phyloP scores from a whole-genome alignment of 2,329 filamentous ascomycete species.

The Arthrobotrys sphaeroides region DNA sequence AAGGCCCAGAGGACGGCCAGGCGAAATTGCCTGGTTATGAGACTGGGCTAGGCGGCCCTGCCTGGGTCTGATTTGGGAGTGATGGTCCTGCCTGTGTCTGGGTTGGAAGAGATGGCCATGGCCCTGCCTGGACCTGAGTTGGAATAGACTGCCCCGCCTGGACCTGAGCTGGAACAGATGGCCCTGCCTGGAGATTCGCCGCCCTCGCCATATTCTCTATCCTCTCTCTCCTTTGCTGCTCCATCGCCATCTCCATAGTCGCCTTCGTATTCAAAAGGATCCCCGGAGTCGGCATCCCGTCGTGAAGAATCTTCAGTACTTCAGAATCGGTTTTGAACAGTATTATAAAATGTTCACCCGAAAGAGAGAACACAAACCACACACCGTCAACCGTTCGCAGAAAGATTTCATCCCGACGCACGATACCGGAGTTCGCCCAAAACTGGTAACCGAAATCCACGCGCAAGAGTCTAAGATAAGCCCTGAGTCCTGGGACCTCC shows the following conservation, averaged over 20 bases:
- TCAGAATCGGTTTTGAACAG: background rate
- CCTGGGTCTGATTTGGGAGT: no score
- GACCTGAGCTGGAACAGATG: no score
- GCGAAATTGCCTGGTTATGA: no score
- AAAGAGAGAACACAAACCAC: background rate
- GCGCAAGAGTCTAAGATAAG: background rate
- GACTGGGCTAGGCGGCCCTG: no score
- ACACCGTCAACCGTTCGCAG: background rate
- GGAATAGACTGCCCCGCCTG: no score
- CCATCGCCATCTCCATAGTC: background rate
- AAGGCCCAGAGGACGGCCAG: no score
- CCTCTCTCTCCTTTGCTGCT: background rate
- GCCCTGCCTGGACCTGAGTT: no score
- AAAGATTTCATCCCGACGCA: background rate
- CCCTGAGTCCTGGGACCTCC: no score
- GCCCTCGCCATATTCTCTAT: background rate
- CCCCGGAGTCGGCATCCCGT: background rate
- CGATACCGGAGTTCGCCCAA: background rate
- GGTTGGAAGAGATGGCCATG: no score
- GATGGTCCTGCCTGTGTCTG: no score
- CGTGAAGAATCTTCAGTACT: background rate
- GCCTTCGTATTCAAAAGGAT: background rate
- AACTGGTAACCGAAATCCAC: background rate
- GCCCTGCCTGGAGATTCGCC: background rate
- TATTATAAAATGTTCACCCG: background rate